Evolutionary conservation across 2,329 filamentous ascomycete species (phyloP).

Genomic region (Claviceps arundinis): DNA sequence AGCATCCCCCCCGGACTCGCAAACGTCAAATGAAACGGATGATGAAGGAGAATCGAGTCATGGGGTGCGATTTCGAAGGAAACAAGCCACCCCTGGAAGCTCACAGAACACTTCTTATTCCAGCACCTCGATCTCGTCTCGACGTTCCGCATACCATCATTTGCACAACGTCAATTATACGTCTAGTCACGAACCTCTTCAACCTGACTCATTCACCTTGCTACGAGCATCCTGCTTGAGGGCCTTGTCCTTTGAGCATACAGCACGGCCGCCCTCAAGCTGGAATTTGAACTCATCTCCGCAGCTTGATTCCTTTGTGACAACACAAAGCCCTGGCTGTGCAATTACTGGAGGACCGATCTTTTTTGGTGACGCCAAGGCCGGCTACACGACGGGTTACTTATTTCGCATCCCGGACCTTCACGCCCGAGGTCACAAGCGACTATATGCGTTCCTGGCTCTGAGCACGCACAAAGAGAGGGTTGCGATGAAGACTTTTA

Average conservation of each 20-base stretch:
- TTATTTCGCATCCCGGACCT: constrained; percentile 58
- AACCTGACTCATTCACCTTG: constrained; percentile 50
- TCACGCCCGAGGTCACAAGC: constrained; percentile 52
- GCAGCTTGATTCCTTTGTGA: constrained; percentile 32
- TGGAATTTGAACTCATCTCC: constrained; percentile 24
- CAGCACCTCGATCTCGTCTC: constrained; percentile 37
- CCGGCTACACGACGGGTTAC: constrained; percentile 57
- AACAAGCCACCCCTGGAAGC: constrained; percentile 29
- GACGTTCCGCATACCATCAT: constrained; percentile 39
- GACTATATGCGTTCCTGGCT: constrained; percentile 55
- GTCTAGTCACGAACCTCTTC: constrained; percentile 51
- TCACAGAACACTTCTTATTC: constrained; percentile 37
- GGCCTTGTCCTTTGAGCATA: constrained; percentile 52
- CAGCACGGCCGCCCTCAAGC: constrained; percentile 40
- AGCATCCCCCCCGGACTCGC: constrained; percentile 38
- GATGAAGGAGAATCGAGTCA: constrained; percentile 31
- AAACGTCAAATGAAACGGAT: constrained; percentile 38
- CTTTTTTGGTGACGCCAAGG: constrained; percentile 52
- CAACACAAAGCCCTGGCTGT: constrained; percentile 38
- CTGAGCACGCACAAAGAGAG: constrained; percentile 53
- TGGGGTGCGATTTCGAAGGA: constrained; percentile 26
- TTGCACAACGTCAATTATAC: constrained; percentile 56
- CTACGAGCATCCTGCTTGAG: constrained; percentile 53
- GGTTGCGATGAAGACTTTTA: constrained; percentile 52
- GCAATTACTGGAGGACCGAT: constrained; percentile 51